These are phyloP conservation scores for Draba incana DNA, from an alignment of 345 rosid species.

Conservation along the genomic window DNA sequence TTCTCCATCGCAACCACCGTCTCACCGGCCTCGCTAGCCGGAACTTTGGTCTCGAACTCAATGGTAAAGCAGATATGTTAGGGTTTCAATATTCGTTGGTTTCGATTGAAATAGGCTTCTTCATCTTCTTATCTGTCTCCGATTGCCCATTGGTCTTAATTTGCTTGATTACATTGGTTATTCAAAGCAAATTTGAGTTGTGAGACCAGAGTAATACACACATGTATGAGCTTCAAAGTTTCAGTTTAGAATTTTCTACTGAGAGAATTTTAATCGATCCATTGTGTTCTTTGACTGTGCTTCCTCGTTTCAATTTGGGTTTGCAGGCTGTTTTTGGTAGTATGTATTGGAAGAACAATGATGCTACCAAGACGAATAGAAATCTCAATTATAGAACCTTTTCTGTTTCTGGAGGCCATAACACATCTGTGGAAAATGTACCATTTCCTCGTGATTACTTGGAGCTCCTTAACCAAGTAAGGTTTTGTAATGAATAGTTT, in stretches of 20 bases:
- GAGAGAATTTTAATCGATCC: neutral
- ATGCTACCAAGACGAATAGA: constrained; percentile 19
- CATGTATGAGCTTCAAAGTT: too few relatives aligned
- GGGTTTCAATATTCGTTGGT: too few relatives aligned
- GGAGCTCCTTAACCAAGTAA: constrained; percentile 79
- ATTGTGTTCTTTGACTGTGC: neutral
- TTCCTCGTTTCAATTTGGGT: neutral
- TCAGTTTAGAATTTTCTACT: too few relatives aligned
- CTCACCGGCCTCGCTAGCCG: constrained; percentile 37
- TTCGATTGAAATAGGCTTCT: neutral
- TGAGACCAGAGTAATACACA: too few relatives aligned
- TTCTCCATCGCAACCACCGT: constrained; percentile 34
- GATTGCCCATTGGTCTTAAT: neutral
- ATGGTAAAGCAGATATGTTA: constrained; percentile 11
- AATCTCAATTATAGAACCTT: constrained; percentile 20
- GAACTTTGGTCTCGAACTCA: constrained; percentile 10
- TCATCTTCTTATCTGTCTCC: constrained; percentile 1
- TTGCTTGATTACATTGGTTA: too few relatives aligned
- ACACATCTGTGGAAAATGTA: constrained; percentile 51
- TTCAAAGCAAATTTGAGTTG: too few relatives aligned
- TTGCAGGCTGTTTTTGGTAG: constrained; percentile 22
- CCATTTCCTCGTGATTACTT: constrained; percentile 70
- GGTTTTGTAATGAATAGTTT: constrained; percentile 15
- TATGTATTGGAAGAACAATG: constrained; percentile 33
- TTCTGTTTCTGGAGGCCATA: constrained; percentile 48